Evolutionary conservation across 2,329 filamentous ascomycete species (phyloP), one percentile per base, ranked within the genome.

Genomic region (Mariannaea sp.): DNA sequence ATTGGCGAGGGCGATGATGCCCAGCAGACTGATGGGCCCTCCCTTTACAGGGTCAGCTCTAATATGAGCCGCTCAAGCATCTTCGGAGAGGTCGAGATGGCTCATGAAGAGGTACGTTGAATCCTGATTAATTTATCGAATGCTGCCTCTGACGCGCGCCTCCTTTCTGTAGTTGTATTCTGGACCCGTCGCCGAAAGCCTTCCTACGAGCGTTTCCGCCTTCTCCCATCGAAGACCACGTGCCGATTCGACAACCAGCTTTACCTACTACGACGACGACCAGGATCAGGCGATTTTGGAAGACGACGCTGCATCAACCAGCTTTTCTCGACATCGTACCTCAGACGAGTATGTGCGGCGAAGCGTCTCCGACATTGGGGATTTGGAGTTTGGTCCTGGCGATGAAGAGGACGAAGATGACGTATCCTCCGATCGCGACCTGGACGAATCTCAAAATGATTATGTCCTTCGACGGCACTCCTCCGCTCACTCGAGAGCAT

Each of bases 51-150:
- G 48, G 78, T 87, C 49, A 79, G 80, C 60, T 88, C 86, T 45
- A 90, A 90, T 66, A 79, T 85, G 65, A 91, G 88, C 74, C 85
- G 81, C 72, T 80, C 86, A 29, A 96, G 90, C 73, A 87, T 97
- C 63, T 87, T 96, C 64, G 91, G 91, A 62, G 91, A 96, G 72
- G 92, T 97, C n/a, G 93, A 97, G 71, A 97, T 99, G 94, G 93
- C 94, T 16, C 91, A 95, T 45, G 90, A 96, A 70, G 93, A 97
- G 83, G 90, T 94, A 65, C 39, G 13, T 5, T 45, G 19, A 27
- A 33, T 56, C 44, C 38, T 39, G 3, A 17, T 5, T 12, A 10
- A 10, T n/a, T 14, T 24, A 29, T 35, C n/a, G 56, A 33, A 19
- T 27, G 12, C 5, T 13, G 4, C 20, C 59, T 43, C 59, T 65